phyloP scores from a whole-genome alignment of 129 eudicot species.

The Helianthus tuberosus region DNA sequence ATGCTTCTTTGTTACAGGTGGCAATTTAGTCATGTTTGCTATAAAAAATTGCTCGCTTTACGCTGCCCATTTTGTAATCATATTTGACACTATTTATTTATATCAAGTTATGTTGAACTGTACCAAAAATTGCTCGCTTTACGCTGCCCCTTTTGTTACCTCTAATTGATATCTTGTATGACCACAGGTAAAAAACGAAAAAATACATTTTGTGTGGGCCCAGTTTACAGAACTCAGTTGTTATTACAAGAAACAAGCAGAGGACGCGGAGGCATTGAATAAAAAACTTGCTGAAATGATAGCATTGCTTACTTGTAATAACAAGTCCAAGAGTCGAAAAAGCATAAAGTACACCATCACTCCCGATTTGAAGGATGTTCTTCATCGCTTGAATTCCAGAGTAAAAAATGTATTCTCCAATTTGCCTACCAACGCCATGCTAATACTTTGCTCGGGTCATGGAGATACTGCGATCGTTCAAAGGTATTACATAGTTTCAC shows the following conservation, averaged over 20 bases:
- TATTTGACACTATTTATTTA: background rate
- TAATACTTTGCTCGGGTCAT: slow-evolving; percentile 90
- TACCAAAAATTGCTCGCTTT: background rate
- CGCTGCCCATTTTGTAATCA: background rate
- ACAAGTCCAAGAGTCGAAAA: slow-evolving; percentile 49
- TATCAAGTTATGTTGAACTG: background rate
- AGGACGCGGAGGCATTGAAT: slow-evolving; percentile 60
- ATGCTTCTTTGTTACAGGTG: background rate
- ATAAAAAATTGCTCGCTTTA: too few relatives aligned
- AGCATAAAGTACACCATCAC: slow-evolving; percentile 52
- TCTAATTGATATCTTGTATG: slow-evolving; percentile 1
- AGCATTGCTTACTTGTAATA: slow-evolving; percentile 73
- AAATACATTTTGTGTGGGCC: slow-evolving; percentile 86
- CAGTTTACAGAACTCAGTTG: slow-evolving; percentile 73
- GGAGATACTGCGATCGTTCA: slow-evolving; percentile 91
- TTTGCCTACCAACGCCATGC: slow-evolving; percentile 83
- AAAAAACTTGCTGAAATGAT: slow-evolving; percentile 81
- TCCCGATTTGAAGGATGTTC: slow-evolving; percentile 64
- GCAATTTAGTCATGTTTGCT: background rate
- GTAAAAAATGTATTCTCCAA: slow-evolving; percentile 53
- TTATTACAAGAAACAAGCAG: slow-evolving; percentile 77
- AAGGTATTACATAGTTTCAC: slow-evolving; percentile 48
- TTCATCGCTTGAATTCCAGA: slow-evolving; percentile 57
- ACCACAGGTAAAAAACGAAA: slow-evolving; percentile 70
- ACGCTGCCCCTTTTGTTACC: too few relatives aligned